Conservation (phyloP, 371 early-diverging fungal species). For the Mortierella polycephala region DNA sequence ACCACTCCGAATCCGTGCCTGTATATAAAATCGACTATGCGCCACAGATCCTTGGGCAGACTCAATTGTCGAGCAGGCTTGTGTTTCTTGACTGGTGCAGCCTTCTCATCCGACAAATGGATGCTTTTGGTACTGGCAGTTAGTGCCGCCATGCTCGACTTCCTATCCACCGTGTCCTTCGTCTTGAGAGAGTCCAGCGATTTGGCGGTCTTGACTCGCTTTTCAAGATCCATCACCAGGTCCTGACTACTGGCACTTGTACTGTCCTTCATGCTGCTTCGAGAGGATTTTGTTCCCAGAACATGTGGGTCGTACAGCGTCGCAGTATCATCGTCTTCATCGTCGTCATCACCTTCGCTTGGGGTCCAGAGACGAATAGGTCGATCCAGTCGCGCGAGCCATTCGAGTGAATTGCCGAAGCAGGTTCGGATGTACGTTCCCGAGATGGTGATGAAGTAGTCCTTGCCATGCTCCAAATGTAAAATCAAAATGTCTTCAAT, state of each 20-base stretch:
- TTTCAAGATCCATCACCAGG: background rate
- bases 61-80: slow-evolving; percentile 63
- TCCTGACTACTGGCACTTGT: background rate
- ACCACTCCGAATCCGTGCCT: slow-evolving; percentile 70
- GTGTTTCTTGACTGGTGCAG: slow-evolving; percentile 23
- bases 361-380: slow-evolving; percentile 61
- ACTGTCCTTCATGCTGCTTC: slow-evolving; percentile 26
- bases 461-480: slow-evolving; percentile 82
- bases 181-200: slow-evolving; percentile 26
- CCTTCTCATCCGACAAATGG: slow-evolving; percentile 4
- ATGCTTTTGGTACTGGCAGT: background rate
- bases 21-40: slow-evolving; percentile 83
- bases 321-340: slow-evolving; percentile 36
- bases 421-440: slow-evolving; percentile 79
- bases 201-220: slow-evolving; percentile 26
- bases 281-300: slow-evolving; percentile 25
- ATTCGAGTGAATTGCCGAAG: slow-evolving; percentile 77
- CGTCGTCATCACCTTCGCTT: slow-evolving; percentile 28
- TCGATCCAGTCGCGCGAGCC: slow-evolving; percentile 66
- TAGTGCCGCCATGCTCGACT: slow-evolving; percentile 1
- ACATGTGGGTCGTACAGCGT: slow-evolving; percentile 26
- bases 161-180: background rate
- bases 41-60: slow-evolving; percentile 84
- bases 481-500: slow-evolving; percentile 86
- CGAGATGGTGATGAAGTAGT: slow-evolving; percentile 81